phyloP scores from a whole-genome alignment of 2,329 filamentous ascomycete genomes.

The Aspergillus texensis region DNA sequence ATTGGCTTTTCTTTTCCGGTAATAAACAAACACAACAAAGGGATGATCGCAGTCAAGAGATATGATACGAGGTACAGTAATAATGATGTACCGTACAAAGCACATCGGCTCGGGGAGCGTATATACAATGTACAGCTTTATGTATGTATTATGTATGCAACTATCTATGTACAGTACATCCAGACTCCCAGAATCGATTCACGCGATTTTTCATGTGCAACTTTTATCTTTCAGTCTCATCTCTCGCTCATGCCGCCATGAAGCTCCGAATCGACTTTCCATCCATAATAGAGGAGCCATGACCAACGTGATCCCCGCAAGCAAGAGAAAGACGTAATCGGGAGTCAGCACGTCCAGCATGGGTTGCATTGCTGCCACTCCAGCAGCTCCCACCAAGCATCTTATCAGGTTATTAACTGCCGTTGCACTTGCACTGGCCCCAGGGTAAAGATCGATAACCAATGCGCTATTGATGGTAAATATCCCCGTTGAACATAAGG shows the following conservation, averaged over 20 bases:
- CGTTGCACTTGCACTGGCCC: slow-evolving; percentile 37
- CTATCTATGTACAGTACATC: neutral
- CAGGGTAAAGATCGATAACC: slow-evolving; percentile 42
- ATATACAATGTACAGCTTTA: neutral
- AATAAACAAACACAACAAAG: neutral
- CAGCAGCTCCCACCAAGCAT: slow-evolving; percentile 40
- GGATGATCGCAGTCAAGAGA: neutral
- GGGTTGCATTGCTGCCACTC: slow-evolving; percentile 34
- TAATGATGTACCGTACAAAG: neutral
- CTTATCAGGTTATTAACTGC: slow-evolving; percentile 42
- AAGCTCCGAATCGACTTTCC: slow-evolving; percentile 31
- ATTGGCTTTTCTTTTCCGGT: neutral
- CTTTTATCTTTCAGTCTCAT: neutral
- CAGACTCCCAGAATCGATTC: neutral
- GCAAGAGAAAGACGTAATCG: slow-evolving; percentile 28
- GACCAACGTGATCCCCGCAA: slow-evolving; percentile 30
- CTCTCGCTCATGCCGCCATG: slow-evolving; percentile 30
- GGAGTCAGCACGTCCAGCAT: slow-evolving; percentile 38
- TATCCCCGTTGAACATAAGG: slow-evolving; percentile 37
- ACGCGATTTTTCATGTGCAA: neutral
- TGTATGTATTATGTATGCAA: neutral
- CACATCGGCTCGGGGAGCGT: neutral
- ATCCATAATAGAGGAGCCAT: slow-evolving; percentile 28
- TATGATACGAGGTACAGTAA: neutral
- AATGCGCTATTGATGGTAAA: slow-evolving; percentile 41